Conservation (phyloP, 148 eudicot species). For the Persicaria tinctoria region DNA sequence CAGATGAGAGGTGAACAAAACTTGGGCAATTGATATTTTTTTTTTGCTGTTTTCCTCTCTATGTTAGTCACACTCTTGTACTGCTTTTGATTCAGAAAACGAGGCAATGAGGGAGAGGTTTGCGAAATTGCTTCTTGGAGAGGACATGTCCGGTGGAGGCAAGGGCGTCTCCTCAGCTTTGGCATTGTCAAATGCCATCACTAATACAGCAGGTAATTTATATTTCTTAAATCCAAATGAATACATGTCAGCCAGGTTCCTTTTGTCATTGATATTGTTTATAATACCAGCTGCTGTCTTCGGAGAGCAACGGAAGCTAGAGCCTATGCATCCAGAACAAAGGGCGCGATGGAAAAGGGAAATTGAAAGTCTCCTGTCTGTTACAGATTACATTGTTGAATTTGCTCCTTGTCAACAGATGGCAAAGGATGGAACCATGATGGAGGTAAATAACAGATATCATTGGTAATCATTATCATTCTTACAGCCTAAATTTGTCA, state of each 20-base stretch:
- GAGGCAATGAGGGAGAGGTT: conserved; percentile 51
- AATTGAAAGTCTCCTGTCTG: conserved; percentile 74
- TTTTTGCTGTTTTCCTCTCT: no score
- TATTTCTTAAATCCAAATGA: neutral
- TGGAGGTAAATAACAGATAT: conserved; percentile 49
- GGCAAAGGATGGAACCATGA: conserved; percentile 56
- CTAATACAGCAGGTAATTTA: conserved; percentile 68
- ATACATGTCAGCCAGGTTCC: neutral
- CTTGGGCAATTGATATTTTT: no score
- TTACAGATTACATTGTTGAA: conserved; percentile 82
- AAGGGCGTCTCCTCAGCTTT: conserved; percentile 60
- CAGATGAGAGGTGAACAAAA: no score
- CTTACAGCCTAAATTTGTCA: neutral
- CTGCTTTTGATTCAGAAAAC: conserved; percentile 19
- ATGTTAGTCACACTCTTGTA: neutral
- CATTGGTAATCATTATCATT: neutral
- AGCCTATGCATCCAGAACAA: conserved; percentile 65
- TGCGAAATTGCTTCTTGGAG: conserved; percentile 47
- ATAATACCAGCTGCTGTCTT: conserved; percentile 65
- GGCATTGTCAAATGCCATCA: conserved; percentile 65
- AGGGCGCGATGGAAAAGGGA: conserved; percentile 80
- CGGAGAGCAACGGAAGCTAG: conserved; percentile 61
- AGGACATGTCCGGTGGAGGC: conserved; percentile 70
- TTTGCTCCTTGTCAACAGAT: conserved; percentile 66
- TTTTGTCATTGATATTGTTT: neutral